Conservation (phyloP, 2,329 filamentous ascomycete genomes). For the Tolypocladium tropicale region DNA sequence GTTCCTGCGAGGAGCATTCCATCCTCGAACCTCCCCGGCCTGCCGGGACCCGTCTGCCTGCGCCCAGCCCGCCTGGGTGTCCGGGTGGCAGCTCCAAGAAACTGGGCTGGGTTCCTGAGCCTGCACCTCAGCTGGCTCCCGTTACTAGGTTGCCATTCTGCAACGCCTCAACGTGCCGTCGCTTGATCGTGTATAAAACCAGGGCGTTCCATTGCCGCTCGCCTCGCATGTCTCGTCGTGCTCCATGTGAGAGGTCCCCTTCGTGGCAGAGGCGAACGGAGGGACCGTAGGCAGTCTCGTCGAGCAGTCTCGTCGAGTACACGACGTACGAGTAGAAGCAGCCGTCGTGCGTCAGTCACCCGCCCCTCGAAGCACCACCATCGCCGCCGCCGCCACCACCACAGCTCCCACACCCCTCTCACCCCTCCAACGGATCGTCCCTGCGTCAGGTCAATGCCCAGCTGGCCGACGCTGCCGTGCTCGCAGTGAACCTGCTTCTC, state of each 20-base stretch:
- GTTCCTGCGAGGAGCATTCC: background rate
- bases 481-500: background rate
- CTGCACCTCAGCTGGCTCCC: background rate
- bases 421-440: background rate
- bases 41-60: background rate
- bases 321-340: too few relatives aligned
- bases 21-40: background rate
- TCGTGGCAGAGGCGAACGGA: too few relatives aligned
- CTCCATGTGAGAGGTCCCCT: too few relatives aligned
- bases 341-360: background rate
- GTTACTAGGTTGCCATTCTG: too few relatives aligned
- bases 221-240: background rate
- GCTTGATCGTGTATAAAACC: background rate
- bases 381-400: background rate
- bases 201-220: background rate
- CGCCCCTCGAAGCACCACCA: background rate
- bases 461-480: background rate
- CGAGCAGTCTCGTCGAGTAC: background rate
- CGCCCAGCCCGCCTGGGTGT: background rate
- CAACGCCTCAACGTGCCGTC: background rate
- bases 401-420: too few relatives aligned
- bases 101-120: constrained; percentile 1
- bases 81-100: background rate
- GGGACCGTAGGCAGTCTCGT: background rate
- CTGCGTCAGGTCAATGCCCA: background rate